These are phyloP conservation scores for Epithemia pelagica DNA, from an alignment of 108 stramenopile species.

Conservation along the genomic window DNA sequence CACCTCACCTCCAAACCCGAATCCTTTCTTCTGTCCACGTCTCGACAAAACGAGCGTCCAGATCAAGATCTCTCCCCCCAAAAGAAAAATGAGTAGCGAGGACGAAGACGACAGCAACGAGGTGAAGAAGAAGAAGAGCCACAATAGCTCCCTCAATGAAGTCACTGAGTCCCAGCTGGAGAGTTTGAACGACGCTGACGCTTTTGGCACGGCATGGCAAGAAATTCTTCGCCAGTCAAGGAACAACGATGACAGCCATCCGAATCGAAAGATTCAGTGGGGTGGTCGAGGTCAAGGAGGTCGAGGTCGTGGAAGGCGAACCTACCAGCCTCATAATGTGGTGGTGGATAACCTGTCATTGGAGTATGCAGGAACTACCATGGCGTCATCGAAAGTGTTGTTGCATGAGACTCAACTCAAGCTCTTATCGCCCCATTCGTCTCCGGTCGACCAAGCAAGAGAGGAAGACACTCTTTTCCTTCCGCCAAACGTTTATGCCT, in stretches of 20 bases:
- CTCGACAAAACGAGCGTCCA: too few species aligned
- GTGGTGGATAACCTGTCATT: slow-evolving; percentile 58
- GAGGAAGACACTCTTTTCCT: too few species aligned
- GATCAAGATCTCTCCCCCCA: too few species aligned
- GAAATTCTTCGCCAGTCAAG: slow-evolving; percentile 32
- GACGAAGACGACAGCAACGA: too few species aligned
- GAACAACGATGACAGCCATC: neutral
- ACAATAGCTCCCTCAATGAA: too few species aligned
- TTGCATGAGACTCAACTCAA: slow-evolving; percentile 63
- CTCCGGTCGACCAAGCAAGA: neutral
- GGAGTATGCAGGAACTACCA: slow-evolving; percentile 41
- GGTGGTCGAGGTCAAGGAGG: slow-evolving; percentile 77
- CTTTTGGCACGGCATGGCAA: slow-evolving; percentile 58
- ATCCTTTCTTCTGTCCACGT: too few species aligned
- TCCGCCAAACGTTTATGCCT: slow-evolving; percentile 49
- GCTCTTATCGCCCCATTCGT: slow-evolving; percentile 33
- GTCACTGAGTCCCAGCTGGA: slow-evolving; percentile 27
- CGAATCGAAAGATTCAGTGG: slow-evolving; percentile 29
- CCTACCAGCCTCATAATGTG: slow-evolving; percentile 59
- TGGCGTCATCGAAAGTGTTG: slow-evolving; percentile 30
- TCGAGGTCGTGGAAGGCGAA: slow-evolving; percentile 49
- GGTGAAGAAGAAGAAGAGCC: too few species aligned
- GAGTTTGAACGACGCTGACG: slow-evolving; percentile 61
- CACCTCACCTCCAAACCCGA: too few species aligned
- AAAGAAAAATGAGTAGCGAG: too few species aligned